Evolutionary conservation across 371 early-diverging fungal species (phyloP).

Genomic region (Actinomucor elegans): DNA sequence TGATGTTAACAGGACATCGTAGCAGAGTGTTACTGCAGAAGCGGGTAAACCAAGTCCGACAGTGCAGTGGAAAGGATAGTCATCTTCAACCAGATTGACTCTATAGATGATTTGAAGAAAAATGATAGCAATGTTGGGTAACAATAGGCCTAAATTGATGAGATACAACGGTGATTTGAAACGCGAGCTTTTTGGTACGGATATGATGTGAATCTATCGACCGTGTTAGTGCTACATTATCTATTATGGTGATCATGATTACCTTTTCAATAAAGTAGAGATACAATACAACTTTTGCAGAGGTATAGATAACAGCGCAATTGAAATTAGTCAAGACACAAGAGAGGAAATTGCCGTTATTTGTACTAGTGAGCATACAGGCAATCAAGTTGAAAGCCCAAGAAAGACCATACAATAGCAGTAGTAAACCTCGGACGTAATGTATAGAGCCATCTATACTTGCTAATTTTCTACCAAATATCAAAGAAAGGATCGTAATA

Average conservation of each 20-base stretch:
- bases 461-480: slow-evolving; percentile 57
- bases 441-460: slow-evolving; percentile 45
- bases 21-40: slow-evolving; percentile 44
- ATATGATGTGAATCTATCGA: slow-evolving; percentile 43
- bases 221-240: too few species aligned
- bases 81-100: slow-evolving; percentile 16
- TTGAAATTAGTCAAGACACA: slow-evolving; percentile 50
- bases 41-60: slow-evolving; percentile 48
- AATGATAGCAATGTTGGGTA: slow-evolving; percentile 44
- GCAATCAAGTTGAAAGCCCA: slow-evolving; percentile 55
- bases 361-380: slow-evolving; percentile 54
- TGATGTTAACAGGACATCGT: slow-evolving; percentile 41
- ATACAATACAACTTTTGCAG: slow-evolving; percentile 46
- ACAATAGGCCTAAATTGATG: slow-evolving; percentile 38
- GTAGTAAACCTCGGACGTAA: slow-evolving; percentile 48
- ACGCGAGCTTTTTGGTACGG: slow-evolving; percentile 39
- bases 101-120: slow-evolving; percentile 42
- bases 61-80: slow-evolving; percentile 42
- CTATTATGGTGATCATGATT: not conserved
- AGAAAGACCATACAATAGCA: slow-evolving; percentile 38
- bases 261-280: slow-evolving; percentile 62
- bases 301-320: slow-evolving; percentile 39
- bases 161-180: slow-evolving; percentile 44
- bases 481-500: slow-evolving; percentile 50
- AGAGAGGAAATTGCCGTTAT: slow-evolving; percentile 53